phyloP scores from a whole-genome alignment of 495 filamentous ascomycete species.

The Trichoderma gamsii region DNA sequence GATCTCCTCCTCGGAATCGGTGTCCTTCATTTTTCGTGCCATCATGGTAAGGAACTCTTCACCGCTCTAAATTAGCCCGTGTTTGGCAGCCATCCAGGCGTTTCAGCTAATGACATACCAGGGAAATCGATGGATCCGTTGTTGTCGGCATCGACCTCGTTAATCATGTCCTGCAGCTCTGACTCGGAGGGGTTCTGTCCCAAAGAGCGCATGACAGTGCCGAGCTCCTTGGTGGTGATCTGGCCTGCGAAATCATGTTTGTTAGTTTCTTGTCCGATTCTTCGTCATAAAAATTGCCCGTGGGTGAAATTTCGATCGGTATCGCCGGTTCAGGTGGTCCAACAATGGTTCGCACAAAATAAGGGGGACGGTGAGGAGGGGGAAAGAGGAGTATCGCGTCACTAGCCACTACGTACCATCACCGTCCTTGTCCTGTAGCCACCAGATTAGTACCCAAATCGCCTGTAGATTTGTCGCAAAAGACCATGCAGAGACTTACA shows the following conservation, averaged over 20 bases:
- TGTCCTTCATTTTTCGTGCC: conserved; percentile 99
- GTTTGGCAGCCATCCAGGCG: conserved; percentile 16
- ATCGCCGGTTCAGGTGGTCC: conserved; percentile 2
- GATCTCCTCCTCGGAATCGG: conserved; percentile 98
- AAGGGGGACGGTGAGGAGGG: background rate
- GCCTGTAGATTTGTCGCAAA: background rate
- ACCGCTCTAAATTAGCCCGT: conserved; percentile 26
- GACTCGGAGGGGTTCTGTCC: conserved; percentile 99
- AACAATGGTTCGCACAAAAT: background rate
- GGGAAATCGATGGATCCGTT: conserved; percentile 99
- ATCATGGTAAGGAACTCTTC: conserved; percentile 99
- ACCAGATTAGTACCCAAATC: background rate
- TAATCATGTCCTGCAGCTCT: conserved; percentile 99
- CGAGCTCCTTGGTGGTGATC: conserved; percentile 98
- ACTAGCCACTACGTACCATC: conserved; percentile 71
- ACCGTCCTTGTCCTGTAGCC: conserved; percentile 91
- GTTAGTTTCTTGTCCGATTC: background rate
- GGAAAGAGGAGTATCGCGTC: conserved; percentile 13
- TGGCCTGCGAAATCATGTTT: conserved; percentile 56
- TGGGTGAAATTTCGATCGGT: background rate
- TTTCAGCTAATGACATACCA: conserved; percentile 50
- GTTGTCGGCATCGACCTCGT: conserved; percentile 99
- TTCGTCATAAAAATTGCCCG: background rate
- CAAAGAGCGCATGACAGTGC: conserved; percentile 98
- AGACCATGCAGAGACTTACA: conserved; percentile 55